Evolutionary conservation across 2,329 filamentous ascomycete species (phyloP).

Genomic region (Neopestalotiopsis sp.): DNA sequence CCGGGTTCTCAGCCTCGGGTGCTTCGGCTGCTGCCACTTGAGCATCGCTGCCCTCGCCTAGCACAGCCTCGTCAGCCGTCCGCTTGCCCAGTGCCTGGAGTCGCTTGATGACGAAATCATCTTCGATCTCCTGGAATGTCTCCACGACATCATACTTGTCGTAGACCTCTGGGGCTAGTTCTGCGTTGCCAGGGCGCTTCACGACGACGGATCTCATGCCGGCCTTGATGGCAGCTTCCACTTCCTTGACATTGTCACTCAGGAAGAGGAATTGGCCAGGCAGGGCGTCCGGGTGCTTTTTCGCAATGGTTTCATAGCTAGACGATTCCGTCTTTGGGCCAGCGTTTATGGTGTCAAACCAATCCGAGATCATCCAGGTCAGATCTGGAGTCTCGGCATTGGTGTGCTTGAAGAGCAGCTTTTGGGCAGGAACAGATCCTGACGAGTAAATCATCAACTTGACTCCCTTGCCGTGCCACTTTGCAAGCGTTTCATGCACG

Average conservation of each 20-base stretch:
- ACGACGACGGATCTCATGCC: slow-evolving; percentile 70
- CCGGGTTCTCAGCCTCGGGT: neutral
- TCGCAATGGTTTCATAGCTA: slow-evolving; percentile 72
- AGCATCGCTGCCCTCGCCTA: slow-evolving; percentile 4
- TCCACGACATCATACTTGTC: slow-evolving; percentile 37
- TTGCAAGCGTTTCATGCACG: slow-evolving; percentile 66
- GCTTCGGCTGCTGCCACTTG: neutral
- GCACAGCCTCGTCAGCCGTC: slow-evolving; percentile 11
- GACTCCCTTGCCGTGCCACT: slow-evolving; percentile 62
- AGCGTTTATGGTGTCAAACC: slow-evolving; percentile 83
- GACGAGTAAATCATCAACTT: slow-evolving; percentile 81
- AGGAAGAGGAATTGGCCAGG: slow-evolving; percentile 73
- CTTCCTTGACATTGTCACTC: slow-evolving; percentile 78
- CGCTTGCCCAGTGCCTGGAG: slow-evolving; percentile 24
- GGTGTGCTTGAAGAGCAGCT: slow-evolving; percentile 76
- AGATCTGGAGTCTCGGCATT: slow-evolving; percentile 64
- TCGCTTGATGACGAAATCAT: slow-evolving; percentile 26
- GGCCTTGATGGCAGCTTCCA: slow-evolving; percentile 64
- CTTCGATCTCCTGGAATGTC: slow-evolving; percentile 34
- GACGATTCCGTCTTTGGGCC: slow-evolving; percentile 71
- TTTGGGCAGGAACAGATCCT: slow-evolving; percentile 80
- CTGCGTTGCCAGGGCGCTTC: slow-evolving; percentile 73
- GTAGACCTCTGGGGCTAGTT: slow-evolving; percentile 56
- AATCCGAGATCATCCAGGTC: slow-evolving; percentile 63
- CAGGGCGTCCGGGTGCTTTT: slow-evolving; percentile 50